A percentile compares a stretch with the other conserved stretches of the same genome.
Conservation (phyloP, 129 eudicot species). For the Pseudognaphalium luteoalbum region DNA sequence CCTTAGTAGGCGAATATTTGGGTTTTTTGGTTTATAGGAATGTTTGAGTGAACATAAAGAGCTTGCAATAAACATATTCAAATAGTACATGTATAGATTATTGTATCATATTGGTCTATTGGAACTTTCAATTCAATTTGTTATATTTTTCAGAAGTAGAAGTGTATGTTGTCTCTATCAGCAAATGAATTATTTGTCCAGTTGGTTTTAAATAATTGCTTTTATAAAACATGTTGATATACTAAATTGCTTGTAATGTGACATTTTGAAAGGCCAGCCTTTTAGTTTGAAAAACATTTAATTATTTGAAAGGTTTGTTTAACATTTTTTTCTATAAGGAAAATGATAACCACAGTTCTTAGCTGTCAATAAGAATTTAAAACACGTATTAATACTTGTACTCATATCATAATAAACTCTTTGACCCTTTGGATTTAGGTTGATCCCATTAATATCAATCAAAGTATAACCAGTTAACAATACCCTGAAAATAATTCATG, state of each 20-base stretch:
- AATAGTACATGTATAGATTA: constrained; percentile 5
- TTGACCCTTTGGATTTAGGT: no score
- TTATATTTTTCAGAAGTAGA: neutral
- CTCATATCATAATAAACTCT: no score
- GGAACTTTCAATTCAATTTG: neutral
- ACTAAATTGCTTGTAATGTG: neutral
- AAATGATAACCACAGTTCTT: no score
- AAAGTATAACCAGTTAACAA: no score
- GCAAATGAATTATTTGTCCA: neutral
- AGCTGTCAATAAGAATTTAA: no score
- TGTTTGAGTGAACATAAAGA: neutral
- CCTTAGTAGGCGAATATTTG: neutral
- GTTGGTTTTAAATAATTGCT: neutral
- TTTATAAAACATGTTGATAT: neutral
- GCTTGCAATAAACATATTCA: neutral
- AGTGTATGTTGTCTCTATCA: neutral
- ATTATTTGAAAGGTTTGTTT: no score
- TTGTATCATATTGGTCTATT: neutral
- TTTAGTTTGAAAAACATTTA: neutral
- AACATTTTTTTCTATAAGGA: neutral
- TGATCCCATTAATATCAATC: no score
- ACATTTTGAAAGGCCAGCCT: neutral
- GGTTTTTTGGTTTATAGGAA: neutral
- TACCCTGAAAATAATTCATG: neutral
- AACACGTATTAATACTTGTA: no score